Evolutionary conservation across 2,329 filamentous ascomycete species (phyloP).

Genomic region (Talaromyces atroroseus): DNA sequence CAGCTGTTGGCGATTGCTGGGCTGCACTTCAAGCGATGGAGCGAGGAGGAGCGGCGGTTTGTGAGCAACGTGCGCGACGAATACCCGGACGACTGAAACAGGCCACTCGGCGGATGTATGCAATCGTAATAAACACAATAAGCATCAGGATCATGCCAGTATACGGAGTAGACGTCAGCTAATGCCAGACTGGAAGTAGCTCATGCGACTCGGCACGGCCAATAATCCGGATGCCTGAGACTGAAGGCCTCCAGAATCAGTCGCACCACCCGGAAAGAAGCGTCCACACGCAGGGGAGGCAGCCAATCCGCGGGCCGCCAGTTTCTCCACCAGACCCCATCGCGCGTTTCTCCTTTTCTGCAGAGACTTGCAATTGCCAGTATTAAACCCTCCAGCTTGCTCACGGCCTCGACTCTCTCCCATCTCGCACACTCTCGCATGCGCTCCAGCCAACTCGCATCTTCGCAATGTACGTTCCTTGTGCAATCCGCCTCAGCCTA

Average conservation of each 20-base stretch:
- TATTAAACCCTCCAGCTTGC: background rate
- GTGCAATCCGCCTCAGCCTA: background rate
- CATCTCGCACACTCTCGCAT: background rate
- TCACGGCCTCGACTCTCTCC: no score
- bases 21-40: constrained; percentile 83
- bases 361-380: background rate
- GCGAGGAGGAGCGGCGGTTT: constrained; percentile 61
- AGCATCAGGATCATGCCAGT: no score
- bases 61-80: constrained; percentile 77
- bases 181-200: background rate
- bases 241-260: background rate
- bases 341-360: constrained; percentile 4
- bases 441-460: background rate
- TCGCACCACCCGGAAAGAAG: constrained; percentile 10
- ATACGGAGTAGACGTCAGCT: no score
- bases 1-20: constrained; percentile 65
- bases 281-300: background rate
- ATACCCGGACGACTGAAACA: constrained; percentile 89
- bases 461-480: background rate
- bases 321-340: background rate
- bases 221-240: background rate
- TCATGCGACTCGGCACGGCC: background rate
- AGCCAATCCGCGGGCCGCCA: background rate
- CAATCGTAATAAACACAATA: background rate
- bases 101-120: constrained; percentile 3